Evolutionary conservation across 768 basidiomycete species (phyloP).

Genomic region (Hydnum rufescens): DNA sequence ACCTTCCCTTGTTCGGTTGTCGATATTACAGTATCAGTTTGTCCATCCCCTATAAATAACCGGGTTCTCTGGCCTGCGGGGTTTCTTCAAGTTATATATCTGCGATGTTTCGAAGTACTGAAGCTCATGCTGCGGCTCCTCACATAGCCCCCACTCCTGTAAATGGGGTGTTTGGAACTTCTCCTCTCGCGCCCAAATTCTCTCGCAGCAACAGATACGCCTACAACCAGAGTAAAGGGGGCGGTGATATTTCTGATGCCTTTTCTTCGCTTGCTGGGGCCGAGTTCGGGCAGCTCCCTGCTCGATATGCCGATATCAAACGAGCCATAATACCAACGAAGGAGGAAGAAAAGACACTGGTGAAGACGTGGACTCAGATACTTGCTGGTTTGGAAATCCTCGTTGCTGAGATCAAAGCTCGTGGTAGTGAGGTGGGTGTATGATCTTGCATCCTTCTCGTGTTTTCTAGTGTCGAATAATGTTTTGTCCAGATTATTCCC

Average conservation of each 20-base stretch:
- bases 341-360: conserved; percentile 20
- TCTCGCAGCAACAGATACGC: conserved; percentile 1
- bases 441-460: background rate
- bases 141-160: no score
- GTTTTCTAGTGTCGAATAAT: background rate
- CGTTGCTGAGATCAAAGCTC: conserved; percentile 25
- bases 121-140: no score
- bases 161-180: no score
- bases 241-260: conserved; percentile 27
- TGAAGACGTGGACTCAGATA: conserved; percentile 36
- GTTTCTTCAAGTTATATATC: no score
- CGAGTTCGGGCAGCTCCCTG: conserved; percentile 25
- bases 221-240: conserved; percentile 11
- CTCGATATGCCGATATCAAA: conserved; percentile 42
- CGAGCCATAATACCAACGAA: conserved; percentile 24
- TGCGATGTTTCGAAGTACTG: no score
- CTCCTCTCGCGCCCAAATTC: no score
- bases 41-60: no score
- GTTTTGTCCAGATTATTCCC: conserved; percentile 26
- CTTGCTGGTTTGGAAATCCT: conserved; percentile 28
- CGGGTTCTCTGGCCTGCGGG: no score
- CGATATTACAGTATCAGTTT: no score
- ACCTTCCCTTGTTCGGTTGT: no score
- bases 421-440: background rate
- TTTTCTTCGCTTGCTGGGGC: conserved; percentile 27